Evolutionary conservation across 352 stramenopile genomes (phyloP), one percentile per base, ranked within the genome.

Genomic region (Thalassiosira oceanica): DNA sequence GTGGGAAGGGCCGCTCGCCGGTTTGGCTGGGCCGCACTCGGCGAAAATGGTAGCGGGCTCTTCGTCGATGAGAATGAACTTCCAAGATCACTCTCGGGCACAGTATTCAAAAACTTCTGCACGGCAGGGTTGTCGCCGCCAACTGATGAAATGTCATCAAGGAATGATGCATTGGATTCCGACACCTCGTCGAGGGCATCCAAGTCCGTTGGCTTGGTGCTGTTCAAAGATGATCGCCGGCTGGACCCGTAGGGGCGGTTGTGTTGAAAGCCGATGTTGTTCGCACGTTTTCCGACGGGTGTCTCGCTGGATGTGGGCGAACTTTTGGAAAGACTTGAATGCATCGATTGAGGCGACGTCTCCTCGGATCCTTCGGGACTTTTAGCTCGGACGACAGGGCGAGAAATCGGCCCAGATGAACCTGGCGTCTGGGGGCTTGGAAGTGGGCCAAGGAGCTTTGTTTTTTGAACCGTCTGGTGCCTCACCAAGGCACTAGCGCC

Each of bases 401-500:
- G 8, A n/a, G 8, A 8, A 8, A 8, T n/a, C n/a, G n/a, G n/a
- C n/a, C n/a, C n/a, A n/a, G n/a, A n/a, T n/a, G n/a, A n/a, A n/a
- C n/a, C n/a, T n/a, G n/a, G n/a, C n/a, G n/a, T n/a, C n/a, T n/a
- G n/a, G n/a, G n/a, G n/a, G n/a, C n/a, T n/a, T n/a, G n/a, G n/a
- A n/a, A n/a, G n/a, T n/a, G n/a, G n/a, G 31, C 31, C 31, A 41
- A 33, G 18, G 13, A 16, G 15, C 23, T 53, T 52, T 3, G 23
- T 23, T 24, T 33, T 51, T n/a, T 60, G 45, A 16, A 33, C 26
- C 21, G 54, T 48, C 23, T 65, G 53, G 16, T 55, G 18, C 5
- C 45, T 45, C 24, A 74, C 61, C 13, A 80, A 44, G 18, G 70
- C 62, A 50, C 70, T 80, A 7, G 70, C 70, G 27, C 70, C 70